Evolutionary conservation across 148 eudicot genomes (phyloP).

Genomic region (Vaccinium macrocarpon): DNA sequence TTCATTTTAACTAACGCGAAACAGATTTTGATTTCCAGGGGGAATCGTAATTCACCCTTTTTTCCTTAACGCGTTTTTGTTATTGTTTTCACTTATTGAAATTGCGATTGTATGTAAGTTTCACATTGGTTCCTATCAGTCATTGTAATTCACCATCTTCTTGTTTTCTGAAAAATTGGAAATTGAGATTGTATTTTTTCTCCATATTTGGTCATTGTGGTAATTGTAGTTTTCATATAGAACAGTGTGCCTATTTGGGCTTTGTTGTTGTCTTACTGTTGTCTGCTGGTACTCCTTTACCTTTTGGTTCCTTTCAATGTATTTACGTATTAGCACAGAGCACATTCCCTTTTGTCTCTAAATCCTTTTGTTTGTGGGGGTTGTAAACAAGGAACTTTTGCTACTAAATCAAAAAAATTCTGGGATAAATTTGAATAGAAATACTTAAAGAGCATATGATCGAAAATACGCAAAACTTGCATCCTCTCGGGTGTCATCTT

Average conservation of each 20-base stretch:
- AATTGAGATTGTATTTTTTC: neutral
- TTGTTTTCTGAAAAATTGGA: neutral
- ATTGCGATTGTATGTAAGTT: neutral
- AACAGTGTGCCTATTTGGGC: neutral
- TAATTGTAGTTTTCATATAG: neutral
- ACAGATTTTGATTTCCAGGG: neutral
- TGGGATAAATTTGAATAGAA: no score
- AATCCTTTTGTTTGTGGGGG: no score
- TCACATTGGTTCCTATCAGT: neutral
- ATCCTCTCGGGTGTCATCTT: no score
- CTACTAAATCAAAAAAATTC: no score
- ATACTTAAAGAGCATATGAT: no score
- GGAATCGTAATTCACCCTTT: neutral
- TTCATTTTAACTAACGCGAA: conserved; percentile 3
- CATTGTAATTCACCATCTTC: neutral
- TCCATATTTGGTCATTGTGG: neutral
- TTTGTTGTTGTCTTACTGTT: neutral
- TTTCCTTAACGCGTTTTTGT: neutral
- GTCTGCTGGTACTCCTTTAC: neutral
- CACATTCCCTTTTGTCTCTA: no score
- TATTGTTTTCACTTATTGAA: neutral
- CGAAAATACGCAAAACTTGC: no score
- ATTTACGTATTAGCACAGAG: no score
- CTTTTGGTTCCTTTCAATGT: no score
- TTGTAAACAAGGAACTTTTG: no score